Conservation (phyloP, 345 rosid species). For the Aegle marmelos region DNA sequence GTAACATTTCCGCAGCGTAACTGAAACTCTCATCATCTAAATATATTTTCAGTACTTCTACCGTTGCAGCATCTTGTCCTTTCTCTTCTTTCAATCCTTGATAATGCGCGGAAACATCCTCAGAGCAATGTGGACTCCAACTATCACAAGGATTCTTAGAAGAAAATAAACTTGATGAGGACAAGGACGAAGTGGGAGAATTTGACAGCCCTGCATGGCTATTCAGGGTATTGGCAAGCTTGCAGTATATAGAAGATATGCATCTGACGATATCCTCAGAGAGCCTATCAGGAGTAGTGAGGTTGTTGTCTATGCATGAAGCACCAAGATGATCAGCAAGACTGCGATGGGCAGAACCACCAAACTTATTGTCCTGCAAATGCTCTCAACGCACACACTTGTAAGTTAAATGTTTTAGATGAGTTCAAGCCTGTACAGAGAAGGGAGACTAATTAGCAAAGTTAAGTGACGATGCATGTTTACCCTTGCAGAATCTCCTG, state of each 20-base stretch:
- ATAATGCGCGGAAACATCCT: slow-evolving; percentile 31
- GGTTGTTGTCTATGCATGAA: slow-evolving; percentile 29
- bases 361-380: slow-evolving; percentile 42
- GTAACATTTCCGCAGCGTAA: slow-evolving; percentile 57
- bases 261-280: slow-evolving; percentile 79
- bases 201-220: slow-evolving; percentile 34
- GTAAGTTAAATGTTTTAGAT: not conserved
- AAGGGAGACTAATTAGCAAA: not conserved
- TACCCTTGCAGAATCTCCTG: slow-evolving; percentile 47
- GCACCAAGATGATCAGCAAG: slow-evolving; percentile 76
- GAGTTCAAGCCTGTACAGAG: not conserved
- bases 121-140: slow-evolving; percentile 53
- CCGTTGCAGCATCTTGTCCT: slow-evolving; percentile 33
- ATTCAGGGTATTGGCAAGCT: slow-evolving; percentile 43
- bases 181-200: slow-evolving; percentile 68
- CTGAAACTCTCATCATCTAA: slow-evolving; percentile 57
- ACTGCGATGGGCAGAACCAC: slow-evolving; percentile 49
- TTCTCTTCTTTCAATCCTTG: slow-evolving; percentile 46
- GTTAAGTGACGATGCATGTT: slow-evolving; percentile 6
- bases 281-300: slow-evolving; percentile 53
- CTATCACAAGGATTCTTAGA: slow-evolving; percentile 58
- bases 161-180: slow-evolving; percentile 76
- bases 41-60: slow-evolving; percentile 57
- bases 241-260: slow-evolving; percentile 77
- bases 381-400: not conserved